Evolutionary conservation across 2,329 filamentous ascomycete species (phyloP).

Genomic region (Fusarium falciforme): DNA sequence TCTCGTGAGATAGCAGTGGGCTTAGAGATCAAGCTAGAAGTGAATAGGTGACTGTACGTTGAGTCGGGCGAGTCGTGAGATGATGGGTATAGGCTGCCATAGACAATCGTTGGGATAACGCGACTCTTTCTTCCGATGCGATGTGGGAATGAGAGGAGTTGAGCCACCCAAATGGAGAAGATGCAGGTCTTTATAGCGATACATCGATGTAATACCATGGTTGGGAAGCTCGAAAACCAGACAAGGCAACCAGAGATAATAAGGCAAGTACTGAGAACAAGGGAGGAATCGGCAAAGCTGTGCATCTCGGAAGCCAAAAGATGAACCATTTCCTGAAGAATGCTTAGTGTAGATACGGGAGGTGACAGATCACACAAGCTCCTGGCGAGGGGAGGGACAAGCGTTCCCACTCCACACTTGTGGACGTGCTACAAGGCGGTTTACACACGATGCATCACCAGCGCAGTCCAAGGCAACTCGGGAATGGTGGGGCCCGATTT

Average conservation of each 20-base stretch:
- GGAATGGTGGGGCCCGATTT: not conserved
- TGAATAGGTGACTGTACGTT: no score
- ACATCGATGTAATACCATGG: not conserved
- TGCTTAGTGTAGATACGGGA: not conserved
- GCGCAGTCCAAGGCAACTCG: not conserved
- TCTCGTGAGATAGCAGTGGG: no score
- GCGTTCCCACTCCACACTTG: not conserved
- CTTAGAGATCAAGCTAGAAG: not conserved
- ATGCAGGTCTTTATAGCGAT: not conserved
- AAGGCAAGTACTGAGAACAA: not conserved
- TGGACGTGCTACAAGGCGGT: not conserved
- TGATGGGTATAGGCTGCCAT: rapidly evolving
- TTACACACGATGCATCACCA: not conserved
- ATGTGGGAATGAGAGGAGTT: not conserved
- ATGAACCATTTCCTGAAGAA: not conserved
- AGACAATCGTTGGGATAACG: not conserved
- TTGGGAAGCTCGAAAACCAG: no score
- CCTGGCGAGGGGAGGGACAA: not conserved
- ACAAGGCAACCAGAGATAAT: not conserved
- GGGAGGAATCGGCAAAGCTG: not conserved
- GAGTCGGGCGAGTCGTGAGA: no score
- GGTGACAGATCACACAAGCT: not conserved
- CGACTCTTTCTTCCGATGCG: not conserved
- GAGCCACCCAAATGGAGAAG: not conserved
- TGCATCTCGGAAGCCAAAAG: not conserved